phyloP scores from a whole-genome alignment of 371 early-diverging fungal species.

The Capniomyces stellatus region DNA sequence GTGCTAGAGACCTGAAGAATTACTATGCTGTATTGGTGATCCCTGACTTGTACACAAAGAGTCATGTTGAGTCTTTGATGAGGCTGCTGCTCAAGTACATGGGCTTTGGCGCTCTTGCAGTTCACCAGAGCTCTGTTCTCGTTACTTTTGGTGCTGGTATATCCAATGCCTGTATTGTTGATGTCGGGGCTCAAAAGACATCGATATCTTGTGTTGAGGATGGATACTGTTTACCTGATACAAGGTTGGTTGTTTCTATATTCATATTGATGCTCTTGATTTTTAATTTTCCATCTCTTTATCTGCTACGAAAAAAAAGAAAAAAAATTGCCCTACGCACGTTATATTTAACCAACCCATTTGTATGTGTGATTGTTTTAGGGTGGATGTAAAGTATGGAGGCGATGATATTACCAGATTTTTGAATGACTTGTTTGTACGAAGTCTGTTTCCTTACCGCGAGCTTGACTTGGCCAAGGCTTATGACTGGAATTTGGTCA shows the following conservation, averaged over 20 bases:
- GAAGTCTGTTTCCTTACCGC: conserved; percentile 55
- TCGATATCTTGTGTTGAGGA: conserved; percentile 71
- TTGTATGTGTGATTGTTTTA: conserved; percentile 17
- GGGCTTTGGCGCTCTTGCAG: conserved; percentile 50
- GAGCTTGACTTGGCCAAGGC: conserved; percentile 38
- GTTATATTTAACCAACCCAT: not conserved
- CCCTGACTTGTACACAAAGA: conserved; percentile 49
- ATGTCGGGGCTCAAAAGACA: conserved; percentile 79
- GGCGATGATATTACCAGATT: conserved; percentile 72
- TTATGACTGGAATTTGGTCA: conserved; percentile 48
- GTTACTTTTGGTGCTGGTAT: conserved; percentile 80
- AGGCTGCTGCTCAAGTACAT: conserved; percentile 50
- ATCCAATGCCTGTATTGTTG: conserved; percentile 69
- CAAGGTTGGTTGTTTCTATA: not conserved
- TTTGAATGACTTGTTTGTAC: conserved; percentile 39
- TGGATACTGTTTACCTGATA: conserved; percentile 49
- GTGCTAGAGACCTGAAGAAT: conserved; percentile 31
- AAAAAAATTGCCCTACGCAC: too few relatives aligned
- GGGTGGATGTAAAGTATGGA: conserved; percentile 40
- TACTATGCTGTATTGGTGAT: conserved; percentile 57
- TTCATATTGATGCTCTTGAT: too few relatives aligned
- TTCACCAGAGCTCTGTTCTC: conserved; percentile 63
- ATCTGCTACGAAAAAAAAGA: too few relatives aligned
- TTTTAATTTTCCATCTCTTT: too few relatives aligned
- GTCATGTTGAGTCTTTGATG: conserved; percentile 40